phyloP scores from a whole-genome alignment of 805 yeast genomes.

The Hanseniaspora occidentalis region DNA sequence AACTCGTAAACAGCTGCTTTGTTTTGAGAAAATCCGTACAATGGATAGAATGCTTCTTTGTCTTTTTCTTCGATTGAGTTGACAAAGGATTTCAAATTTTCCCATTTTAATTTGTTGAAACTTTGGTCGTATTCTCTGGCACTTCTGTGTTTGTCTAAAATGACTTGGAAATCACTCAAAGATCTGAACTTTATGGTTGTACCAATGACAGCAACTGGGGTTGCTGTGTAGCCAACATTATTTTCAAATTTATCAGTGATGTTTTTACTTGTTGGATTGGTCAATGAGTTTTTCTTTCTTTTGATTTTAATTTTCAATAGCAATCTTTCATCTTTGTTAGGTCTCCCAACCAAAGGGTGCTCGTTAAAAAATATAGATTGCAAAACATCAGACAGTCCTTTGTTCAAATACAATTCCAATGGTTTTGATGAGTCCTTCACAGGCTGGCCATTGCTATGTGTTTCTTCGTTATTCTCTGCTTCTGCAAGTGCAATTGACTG shows the following conservation, averaged over 20 bases:
- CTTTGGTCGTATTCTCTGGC: constrained; percentile 24
- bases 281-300: constrained; percentile 29
- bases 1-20: constrained; percentile 31
- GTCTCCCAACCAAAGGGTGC: constrained; percentile 51
- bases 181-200: constrained; percentile 68
- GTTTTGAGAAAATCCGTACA: constrained; percentile 16
- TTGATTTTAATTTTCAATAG: constrained; percentile 51
- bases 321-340: constrained; percentile 42
- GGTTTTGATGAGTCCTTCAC: constrained; percentile 11
- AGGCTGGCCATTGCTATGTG: neutral
- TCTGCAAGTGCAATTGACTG: neutral
- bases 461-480: constrained; percentile 2
- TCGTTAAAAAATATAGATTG: constrained; percentile 26
- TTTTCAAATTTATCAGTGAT: constrained; percentile 26
- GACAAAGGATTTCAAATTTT: constrained; percentile 19
- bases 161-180: constrained; percentile 76
- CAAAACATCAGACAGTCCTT: constrained; percentile 27
- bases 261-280: constrained; percentile 30
- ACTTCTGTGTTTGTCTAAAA: constrained; percentile 44
- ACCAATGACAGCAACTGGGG: constrained; percentile 57
- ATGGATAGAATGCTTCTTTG: constrained; percentile 25
- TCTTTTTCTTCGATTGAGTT: constrained; percentile 28
- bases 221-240: constrained; percentile 29
- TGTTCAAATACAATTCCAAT: constrained; percentile 22
- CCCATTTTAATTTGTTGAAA: constrained; percentile 21